These are phyloP conservation scores for Lepidium aucheri DNA, from an alignment of 345 rosid species.

Conservation along the genomic window DNA sequence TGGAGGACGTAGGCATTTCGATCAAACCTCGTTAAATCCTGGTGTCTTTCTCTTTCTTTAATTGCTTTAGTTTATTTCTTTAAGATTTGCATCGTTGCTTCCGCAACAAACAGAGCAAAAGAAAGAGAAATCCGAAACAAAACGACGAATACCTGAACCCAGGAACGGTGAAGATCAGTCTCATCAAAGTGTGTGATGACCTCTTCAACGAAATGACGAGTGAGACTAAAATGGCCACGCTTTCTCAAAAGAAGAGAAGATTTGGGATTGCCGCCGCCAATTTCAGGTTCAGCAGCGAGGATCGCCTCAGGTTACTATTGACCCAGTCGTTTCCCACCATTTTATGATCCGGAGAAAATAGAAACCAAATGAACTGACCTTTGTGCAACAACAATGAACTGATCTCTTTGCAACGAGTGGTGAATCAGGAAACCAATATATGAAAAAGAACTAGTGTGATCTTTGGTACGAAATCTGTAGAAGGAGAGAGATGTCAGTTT, in stretches of 20 bases:
- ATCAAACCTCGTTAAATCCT: too few relatives aligned
- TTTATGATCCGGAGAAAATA: background rate
- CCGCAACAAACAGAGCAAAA: background rate
- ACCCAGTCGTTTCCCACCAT: constrained; percentile 38
- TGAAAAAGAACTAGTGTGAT: background rate
- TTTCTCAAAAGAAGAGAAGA: constrained; percentile 64
- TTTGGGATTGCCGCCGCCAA: constrained; percentile 15
- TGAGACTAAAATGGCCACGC: constrained; percentile 67
- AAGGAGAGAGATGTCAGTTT: background rate
- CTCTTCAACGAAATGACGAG: constrained; percentile 72
- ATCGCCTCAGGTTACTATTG: constrained; percentile 31
- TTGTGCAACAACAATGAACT: background rate
- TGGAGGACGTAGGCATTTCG: too few relatives aligned
- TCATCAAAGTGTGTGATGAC: constrained; percentile 78
- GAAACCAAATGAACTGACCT: background rate
- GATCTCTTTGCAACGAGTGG: background rate
- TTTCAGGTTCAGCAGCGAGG: constrained; percentile 24
- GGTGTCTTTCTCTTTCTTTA: too few relatives aligned
- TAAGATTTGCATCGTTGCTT: too few relatives aligned
- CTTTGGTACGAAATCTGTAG: background rate
- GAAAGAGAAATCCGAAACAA: background rate
- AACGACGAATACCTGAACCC: constrained; percentile 43
- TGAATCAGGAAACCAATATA: background rate
- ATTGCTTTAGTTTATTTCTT: too few relatives aligned
- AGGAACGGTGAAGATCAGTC: constrained; percentile 89